Evolutionary conservation across 2,329 filamentous ascomycete species (phyloP).

Genomic region (Penicillium sp.): DNA sequence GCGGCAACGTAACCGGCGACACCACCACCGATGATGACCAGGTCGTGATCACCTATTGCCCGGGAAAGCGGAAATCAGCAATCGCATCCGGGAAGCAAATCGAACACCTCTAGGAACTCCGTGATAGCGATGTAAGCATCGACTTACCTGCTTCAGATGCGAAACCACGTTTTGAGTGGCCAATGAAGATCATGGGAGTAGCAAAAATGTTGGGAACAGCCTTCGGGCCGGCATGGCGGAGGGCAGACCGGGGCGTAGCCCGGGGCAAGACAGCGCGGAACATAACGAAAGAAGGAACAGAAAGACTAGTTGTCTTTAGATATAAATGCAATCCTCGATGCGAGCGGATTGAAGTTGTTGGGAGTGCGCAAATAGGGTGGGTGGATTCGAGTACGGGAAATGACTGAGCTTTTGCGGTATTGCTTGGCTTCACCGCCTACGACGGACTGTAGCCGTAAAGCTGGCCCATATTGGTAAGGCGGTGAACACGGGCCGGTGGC

Average conservation of each 20-base stretch:
- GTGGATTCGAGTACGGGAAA: constrained; percentile 20
- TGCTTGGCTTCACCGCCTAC: constrained; percentile 19
- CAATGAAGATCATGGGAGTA: constrained; percentile 47
- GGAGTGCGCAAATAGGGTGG: constrained; percentile 18
- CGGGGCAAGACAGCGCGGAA: constrained; percentile 55
- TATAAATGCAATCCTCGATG: constrained; percentile 32
- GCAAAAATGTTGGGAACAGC: constrained; percentile 38
- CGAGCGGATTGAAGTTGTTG: constrained; percentile 20
- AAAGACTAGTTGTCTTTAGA: constrained; percentile 28
- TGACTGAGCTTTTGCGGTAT: constrained; percentile 30
- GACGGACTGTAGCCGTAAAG: neutral
- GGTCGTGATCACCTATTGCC: constrained; percentile 79
- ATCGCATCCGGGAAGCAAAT: constrained; percentile 23
- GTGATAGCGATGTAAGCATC: neutral
- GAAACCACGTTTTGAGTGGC: constrained; percentile 54
- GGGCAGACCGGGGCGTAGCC: constrained; percentile 47
- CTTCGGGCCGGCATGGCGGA: constrained; percentile 40
- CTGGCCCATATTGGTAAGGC: neutral
- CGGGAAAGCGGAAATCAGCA: constrained; percentile 21
- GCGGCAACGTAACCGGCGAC: constrained; percentile 98
- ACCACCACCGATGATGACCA: constrained; percentile 96
- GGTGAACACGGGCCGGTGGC: neutral
- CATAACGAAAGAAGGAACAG: constrained; percentile 43
- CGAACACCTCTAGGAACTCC: constrained; percentile 5
- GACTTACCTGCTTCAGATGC: constrained; percentile 52